Conservation (phyloP, 768 basidiomycete species). For the Nevesoporus exiguus region DNA sequence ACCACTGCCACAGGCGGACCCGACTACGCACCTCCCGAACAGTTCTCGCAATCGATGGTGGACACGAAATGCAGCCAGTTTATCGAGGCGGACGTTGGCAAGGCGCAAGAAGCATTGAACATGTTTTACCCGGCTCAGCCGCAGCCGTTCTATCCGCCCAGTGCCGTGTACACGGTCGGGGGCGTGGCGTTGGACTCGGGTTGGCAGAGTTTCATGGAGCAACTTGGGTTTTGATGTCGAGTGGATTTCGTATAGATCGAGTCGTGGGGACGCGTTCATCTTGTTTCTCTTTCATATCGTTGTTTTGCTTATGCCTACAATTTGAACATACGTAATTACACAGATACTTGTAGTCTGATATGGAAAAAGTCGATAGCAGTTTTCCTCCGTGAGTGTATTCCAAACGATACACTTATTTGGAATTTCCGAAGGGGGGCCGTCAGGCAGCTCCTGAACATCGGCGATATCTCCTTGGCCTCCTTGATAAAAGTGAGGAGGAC, state of each 20-base stretch:
- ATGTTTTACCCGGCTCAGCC: slow-evolving; percentile 16
- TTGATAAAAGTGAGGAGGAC: too few relatives aligned
- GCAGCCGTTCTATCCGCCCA: slow-evolving; percentile 4
- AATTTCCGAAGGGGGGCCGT: slow-evolving; percentile 24
- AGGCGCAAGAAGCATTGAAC: slow-evolving; percentile 13
- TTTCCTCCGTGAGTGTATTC: slow-evolving; percentile 16
- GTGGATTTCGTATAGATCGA: background rate
- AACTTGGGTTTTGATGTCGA: slow-evolving; percentile 47
- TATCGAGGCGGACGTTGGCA: slow-evolving; percentile 12
- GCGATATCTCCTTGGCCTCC: too few relatives aligned
- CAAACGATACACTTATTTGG: slow-evolving; percentile 27
- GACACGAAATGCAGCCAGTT: slow-evolving; percentile 29
- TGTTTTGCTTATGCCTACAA: background rate
- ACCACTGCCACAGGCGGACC: slow-evolving; percentile 20
- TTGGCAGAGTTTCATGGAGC: slow-evolving; percentile 68
- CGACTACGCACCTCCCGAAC: slow-evolving; percentile 28
- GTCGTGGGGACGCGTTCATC: background rate
- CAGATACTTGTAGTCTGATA: background rate
- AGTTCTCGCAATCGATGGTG: slow-evolving; percentile 28
- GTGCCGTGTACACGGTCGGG: slow-evolving; percentile 6
- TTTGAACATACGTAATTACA: background rate
- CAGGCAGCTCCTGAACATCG: too few relatives aligned
- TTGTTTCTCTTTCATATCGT: background rate
- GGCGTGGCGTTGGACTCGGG: slow-evolving; percentile 51
- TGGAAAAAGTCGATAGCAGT: too few relatives aligned